phyloP scores from a whole-genome alignment of 1,284 basidiomycete genomes.

The Meripilus lineatus region DNA sequence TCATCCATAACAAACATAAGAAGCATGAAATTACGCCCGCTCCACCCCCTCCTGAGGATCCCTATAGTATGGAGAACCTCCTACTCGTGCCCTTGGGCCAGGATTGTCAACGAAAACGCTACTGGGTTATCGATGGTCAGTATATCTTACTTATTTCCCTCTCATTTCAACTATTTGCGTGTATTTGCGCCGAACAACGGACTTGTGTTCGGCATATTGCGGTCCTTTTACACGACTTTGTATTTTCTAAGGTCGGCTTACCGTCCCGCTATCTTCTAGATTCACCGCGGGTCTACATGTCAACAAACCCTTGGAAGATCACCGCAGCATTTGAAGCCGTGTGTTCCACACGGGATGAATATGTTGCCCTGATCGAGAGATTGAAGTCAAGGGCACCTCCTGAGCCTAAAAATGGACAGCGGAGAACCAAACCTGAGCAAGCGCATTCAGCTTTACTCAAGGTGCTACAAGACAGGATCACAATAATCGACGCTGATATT shows the following conservation, averaged over 20 bases:
- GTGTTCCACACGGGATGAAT: constrained; percentile 68
- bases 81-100: constrained; percentile 68
- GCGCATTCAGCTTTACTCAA: constrained; percentile 57
- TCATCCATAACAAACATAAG: constrained; percentile 75
- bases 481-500: constrained; percentile 61
- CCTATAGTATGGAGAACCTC: constrained; percentile 56
- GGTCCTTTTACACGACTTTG: constrained; percentile 27
- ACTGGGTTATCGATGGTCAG: constrained; percentile 80
- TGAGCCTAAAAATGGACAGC: constrained; percentile 41
- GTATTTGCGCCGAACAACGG: constrained; percentile 47
- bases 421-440: constrained; percentile 48
- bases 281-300: constrained; percentile 73
- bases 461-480: constrained; percentile 56
- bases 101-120: constrained; percentile 66
- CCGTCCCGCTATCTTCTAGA: constrained; percentile 40
- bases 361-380: constrained; percentile 52
- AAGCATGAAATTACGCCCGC: constrained; percentile 57
- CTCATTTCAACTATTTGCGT: constrained; percentile 52
- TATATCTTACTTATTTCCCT: constrained; percentile 36
- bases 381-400: constrained; percentile 50
- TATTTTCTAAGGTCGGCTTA: constrained; percentile 18
- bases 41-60: constrained; percentile 49
- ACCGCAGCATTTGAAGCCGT: constrained; percentile 66
- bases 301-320: constrained; percentile 83
- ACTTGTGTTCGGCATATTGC: constrained; percentile 34